Evolutionary conservation across 2,329 filamentous ascomycete species (phyloP), one percentile per base, ranked within the genome.

Genomic region (Daldinia sp.): DNA sequence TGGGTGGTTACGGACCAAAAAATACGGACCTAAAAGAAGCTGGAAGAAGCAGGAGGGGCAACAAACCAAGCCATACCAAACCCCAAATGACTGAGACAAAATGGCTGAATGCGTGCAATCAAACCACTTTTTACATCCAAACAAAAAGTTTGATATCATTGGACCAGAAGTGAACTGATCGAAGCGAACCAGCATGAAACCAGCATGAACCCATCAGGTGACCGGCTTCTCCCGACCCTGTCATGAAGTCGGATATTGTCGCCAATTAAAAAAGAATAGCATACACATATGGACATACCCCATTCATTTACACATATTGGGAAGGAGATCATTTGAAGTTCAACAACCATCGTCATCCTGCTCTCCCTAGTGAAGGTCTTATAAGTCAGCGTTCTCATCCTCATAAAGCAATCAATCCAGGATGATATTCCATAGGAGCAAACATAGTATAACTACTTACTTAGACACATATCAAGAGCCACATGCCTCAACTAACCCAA

Each of bases 191-290:
- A 63, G 65, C 67, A 70, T 70, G 54, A 63, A 41, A 60, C 57
- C 30, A 62, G 67, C 65, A 70, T 70, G 58, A 63, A 70, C 50
- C 54, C 64, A 68, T 70, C 68, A 68, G 58, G 62, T 65, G 68
- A 70, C 62, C 68, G 68, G 68, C 48, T 63, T 65, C 62, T 58
- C 26, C 68, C 68, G 68, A 68, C 20, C 60, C 54, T 64, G 60
- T 62, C 57, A 48, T 30, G 18, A 26, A 33, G 23, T 46, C 35
- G 58, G 26, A n/a, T 3, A 54, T 13, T 35, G 33, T 20, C 18
- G 6, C 7, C 33, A 9, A 35, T 9, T 20, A 44, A 44, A 44
- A 44, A 12, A 35, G 44, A 65, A 64, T 64, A 56, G 26, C 58
- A 65, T 26, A 20, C 35, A 30, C 44, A 39, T 44, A 9, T 9